These are phyloP conservation scores for Marchantia polymorpha DNA, from an alignment of 225 moss, liverwort and hornwort genomes.

Conservation along the genomic window DNA sequence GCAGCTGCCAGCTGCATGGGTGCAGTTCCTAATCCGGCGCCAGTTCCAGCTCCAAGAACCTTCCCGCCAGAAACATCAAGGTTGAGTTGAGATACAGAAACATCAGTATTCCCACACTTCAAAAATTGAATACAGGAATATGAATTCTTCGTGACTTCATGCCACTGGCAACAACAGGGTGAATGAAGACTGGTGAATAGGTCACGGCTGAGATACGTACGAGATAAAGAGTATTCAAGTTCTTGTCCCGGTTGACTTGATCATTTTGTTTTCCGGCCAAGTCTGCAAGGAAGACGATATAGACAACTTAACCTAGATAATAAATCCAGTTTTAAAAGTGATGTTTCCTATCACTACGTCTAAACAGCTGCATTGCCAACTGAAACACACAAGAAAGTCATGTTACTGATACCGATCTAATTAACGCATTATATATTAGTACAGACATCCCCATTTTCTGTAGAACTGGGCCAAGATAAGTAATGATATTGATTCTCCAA, in stretches of 20 bases:
- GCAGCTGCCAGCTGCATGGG: slow-evolving; percentile 29
- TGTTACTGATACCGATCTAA: too few species aligned
- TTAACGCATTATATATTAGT: too few species aligned
- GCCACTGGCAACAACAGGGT: background rate
- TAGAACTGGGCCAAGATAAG: too few species aligned
- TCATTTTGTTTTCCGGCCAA: slow-evolving; percentile 14
- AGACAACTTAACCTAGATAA: too few species aligned
- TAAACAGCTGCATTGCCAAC: too few species aligned
- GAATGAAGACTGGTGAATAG: background rate
- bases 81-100: background rate
- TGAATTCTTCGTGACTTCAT: background rate
- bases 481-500: too few species aligned
- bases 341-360: too few species aligned
- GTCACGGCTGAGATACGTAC: slow-evolving; percentile 17
- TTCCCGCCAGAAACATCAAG: slow-evolving; percentile 1
- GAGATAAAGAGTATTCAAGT: slow-evolving; percentile 31
- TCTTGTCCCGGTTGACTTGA: slow-evolving; percentile 7
- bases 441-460: too few species aligned
- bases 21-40: slow-evolving; percentile 27
- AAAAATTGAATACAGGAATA: background rate
- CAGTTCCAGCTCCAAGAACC: slow-evolving; percentile 46
- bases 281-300: slow-evolving; percentile 8
- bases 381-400: too few species aligned
- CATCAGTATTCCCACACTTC: background rate
- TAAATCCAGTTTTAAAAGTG: too few species aligned